Percentiles rank a stretch among this genome's conserved stretches.
Evolutionary conservation across 306 rosid genomes (phyloP).

Genomic region (Corylus americana): DNA sequence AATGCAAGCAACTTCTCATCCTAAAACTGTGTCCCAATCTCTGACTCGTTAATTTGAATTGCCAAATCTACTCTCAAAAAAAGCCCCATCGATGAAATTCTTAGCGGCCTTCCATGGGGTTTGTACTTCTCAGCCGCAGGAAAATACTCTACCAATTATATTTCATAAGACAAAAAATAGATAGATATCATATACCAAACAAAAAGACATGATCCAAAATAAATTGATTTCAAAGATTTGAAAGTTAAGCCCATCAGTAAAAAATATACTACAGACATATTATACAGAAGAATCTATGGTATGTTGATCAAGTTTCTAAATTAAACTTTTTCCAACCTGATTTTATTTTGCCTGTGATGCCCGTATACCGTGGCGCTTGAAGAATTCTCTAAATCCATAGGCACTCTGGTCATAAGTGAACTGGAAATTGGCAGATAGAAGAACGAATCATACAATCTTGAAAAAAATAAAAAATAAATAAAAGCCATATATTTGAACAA

Average conservation of each 20-base stretch:
- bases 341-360: conserved; percentile 47
- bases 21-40: not conserved
- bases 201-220: not conserved
- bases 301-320: not conserved
- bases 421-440: conserved; percentile 47
- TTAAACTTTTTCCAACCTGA: conserved; percentile 8
- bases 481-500: not conserved
- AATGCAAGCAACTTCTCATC: not conserved
- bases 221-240: not conserved
- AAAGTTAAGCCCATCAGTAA: not conserved
- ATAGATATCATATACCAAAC: not conserved
- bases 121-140: not conserved
- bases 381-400: conserved; percentile 91
- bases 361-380: conserved; percentile 68
- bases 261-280: not conserved
- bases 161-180: not conserved
- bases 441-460: conserved; percentile 10
- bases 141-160: not conserved
- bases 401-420: conserved; percentile 69
- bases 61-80: not conserved
- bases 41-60: not conserved
- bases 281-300: not conserved
- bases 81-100: not conserved
- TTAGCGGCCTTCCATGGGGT: not conserved
- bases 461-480: not conserved